These are phyloP conservation scores for Funneliformis caledonium DNA, from an alignment of 371 early-diverging fungal genomes.

Conservation along the genomic window DNA sequence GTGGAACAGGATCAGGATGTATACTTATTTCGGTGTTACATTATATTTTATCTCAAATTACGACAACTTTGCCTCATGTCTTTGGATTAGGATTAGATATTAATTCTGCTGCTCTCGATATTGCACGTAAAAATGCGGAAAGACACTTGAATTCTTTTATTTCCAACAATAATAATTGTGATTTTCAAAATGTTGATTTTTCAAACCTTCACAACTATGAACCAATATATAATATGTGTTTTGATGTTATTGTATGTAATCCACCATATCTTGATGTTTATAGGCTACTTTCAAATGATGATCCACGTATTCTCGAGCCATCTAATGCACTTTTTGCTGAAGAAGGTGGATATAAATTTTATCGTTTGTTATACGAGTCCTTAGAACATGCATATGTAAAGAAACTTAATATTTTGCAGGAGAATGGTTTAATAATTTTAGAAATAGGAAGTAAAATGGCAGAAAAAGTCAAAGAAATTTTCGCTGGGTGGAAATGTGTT, in stretches of 20 bases:
- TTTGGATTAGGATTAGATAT: slow-evolving; percentile 35
- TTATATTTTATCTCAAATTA: slow-evolving; percentile 10
- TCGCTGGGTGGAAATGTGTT: slow-evolving; percentile 12
- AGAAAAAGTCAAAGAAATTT: slow-evolving; percentile 4
- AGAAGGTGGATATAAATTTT: slow-evolving; percentile 14
- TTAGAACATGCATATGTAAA: background rate
- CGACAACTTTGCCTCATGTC: background rate
- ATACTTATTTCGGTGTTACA: slow-evolving; percentile 22
- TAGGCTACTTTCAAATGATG: background rate
- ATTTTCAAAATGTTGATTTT: slow-evolving; percentile 12
- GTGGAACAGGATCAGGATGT: slow-evolving; percentile 27
- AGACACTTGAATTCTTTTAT: background rate
- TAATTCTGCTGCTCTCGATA: background rate
- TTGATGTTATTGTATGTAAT: slow-evolving; percentile 31
- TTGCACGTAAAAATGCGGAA: slow-evolving; percentile 3
- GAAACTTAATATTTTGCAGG: background rate
- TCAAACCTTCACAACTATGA: background rate
- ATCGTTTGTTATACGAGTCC: background rate
- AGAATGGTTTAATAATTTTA: slow-evolving; percentile 1
- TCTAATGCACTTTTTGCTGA: background rate
- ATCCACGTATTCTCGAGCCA: slow-evolving; percentile 6
- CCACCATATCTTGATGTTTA: slow-evolving; percentile 30
- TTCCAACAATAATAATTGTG: background rate
- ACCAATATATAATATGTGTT: background rate
- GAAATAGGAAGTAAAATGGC: slow-evolving; percentile 19